Percentiles rank a stretch among this genome's conserved stretches.
Evolutionary conservation across 305 asterid genomes (phyloP).

Genomic region (Lippia alba): DNA sequence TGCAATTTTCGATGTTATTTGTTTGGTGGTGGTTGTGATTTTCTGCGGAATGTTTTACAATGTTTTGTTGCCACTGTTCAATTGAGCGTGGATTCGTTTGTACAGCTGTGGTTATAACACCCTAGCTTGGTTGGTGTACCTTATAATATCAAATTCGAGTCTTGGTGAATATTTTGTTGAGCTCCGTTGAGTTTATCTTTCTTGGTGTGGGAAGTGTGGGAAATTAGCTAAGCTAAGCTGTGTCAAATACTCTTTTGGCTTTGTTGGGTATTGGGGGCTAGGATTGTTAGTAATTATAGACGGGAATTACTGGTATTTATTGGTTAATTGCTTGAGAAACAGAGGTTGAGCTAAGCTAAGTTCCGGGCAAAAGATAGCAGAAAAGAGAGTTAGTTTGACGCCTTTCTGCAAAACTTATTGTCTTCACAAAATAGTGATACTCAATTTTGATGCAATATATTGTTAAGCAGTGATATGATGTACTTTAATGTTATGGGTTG

Average conservation of each 20-base stretch:
- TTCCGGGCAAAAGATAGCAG: not conserved
- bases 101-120: slow-evolving; percentile 1
- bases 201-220: not conserved
- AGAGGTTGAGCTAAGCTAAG: slow-evolving; percentile 15
- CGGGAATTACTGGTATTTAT: not conserved
- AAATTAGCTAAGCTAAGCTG: slow-evolving; percentile 10
- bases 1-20: slow-evolving; percentile 9
- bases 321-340: slow-evolving; percentile 5
- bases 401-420: not conserved
- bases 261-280: not conserved
- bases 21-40: not conserved
- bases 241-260: not conserved
- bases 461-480: not conserved
- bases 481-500: slow-evolving; percentile 15
- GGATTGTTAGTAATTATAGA: not conserved
- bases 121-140: slow-evolving; percentile 9
- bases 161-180: slow-evolving; percentile 12
- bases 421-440: slow-evolving; percentile 15
- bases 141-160: not conserved
- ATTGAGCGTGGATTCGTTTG: not conserved
- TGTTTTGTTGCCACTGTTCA: not conserved
- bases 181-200: slow-evolving; percentile 4
- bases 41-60: not conserved
- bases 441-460: slow-evolving; percentile 15
- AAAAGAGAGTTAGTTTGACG: slow-evolving; percentile 4